phyloP scores from a whole-genome alignment of 1,139 yeast species.

The Geotrichum siamense region DNA sequence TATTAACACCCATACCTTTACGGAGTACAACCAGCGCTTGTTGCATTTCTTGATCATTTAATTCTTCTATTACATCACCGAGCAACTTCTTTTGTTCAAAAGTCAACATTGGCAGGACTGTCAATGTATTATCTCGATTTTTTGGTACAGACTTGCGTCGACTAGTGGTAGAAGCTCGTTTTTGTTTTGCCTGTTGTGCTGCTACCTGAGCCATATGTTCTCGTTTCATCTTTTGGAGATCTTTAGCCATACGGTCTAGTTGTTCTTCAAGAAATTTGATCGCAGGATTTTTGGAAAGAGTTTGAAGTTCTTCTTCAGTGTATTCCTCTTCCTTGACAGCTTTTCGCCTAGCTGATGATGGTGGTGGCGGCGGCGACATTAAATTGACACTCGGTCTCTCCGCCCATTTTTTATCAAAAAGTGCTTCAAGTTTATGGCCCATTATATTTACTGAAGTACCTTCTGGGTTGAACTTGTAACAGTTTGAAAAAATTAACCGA shows the following conservation, averaged over 20 bases:
- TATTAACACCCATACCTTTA: constrained; percentile 56
- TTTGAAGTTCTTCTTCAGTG: constrained; percentile 46
- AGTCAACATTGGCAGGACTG: constrained; percentile 17
- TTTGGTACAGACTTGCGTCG: constrained; percentile 22
- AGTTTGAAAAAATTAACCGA: constrained; percentile 74
- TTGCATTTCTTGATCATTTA: constrained; percentile 73
- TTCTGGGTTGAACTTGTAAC: constrained; percentile 89
- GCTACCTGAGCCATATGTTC: constrained; percentile 46
- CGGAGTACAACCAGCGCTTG: constrained; percentile 80
- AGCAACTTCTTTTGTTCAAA: constrained; percentile 96
- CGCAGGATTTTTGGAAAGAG: constrained; percentile 73
- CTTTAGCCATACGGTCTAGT: constrained; percentile 75
- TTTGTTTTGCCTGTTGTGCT: constrained; percentile 7
- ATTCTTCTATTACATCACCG: constrained; percentile 67
- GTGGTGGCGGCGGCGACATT: constrained; percentile 51
- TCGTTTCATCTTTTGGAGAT: constrained; percentile 72
- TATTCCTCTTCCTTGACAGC: constrained; percentile 31
- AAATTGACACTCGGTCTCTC: constrained; percentile 56
- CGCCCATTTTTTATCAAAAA: constrained; percentile 83
- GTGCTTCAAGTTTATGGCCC: constrained; percentile 86
- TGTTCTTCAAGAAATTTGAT: constrained; percentile 85
- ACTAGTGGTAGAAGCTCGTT: constrained; percentile 5
- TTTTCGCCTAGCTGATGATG: constrained; percentile 32
- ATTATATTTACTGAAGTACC: constrained; percentile 91
- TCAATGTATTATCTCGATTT: constrained; percentile 9